These are phyloP conservation scores for Usnea hakonensis DNA, from an alignment of 495 filamentous ascomycete species.

Conservation along the genomic window DNA sequence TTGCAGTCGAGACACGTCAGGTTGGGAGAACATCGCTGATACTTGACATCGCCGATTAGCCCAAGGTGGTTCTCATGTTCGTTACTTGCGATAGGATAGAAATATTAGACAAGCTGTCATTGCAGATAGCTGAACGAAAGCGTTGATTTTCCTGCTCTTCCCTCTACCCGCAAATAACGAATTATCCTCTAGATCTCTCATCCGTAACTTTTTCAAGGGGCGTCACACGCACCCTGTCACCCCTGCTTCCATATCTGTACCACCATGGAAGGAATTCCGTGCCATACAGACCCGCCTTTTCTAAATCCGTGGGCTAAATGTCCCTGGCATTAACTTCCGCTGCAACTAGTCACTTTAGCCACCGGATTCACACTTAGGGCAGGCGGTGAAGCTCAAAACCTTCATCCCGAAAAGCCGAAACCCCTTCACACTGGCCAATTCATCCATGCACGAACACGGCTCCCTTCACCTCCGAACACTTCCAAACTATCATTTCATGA, in stretches of 20 bases:
- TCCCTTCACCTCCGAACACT: not conserved
- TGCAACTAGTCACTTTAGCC: not conserved
- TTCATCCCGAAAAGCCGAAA: not conserved
- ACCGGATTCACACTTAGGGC: not conserved
- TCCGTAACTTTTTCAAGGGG: not conserved
- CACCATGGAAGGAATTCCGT: not conserved
- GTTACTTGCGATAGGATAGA: not conserved
- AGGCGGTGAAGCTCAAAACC: not conserved
- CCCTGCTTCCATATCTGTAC: not conserved
- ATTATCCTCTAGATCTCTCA: not conserved
- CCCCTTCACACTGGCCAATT: not conserved
- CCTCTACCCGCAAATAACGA: not conserved
- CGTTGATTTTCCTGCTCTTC: not conserved
- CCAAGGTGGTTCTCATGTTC: not conserved
- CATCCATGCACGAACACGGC: not conserved
- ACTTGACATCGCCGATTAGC: not conserved
- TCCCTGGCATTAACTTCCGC: not conserved
- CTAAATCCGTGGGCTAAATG: too few relatives aligned
- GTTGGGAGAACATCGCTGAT: not conserved
- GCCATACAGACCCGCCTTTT: not conserved
- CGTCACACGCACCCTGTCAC: not conserved
- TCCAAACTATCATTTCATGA: not conserved
- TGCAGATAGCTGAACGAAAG: not conserved
- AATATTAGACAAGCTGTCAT: not conserved
- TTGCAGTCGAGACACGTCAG: not conserved